Evolutionary conservation across 768 basidiomycete genomes (phyloP), one percentile per base, ranked within the genome.

Genomic region (Macrolepiota fuliginosa): DNA sequence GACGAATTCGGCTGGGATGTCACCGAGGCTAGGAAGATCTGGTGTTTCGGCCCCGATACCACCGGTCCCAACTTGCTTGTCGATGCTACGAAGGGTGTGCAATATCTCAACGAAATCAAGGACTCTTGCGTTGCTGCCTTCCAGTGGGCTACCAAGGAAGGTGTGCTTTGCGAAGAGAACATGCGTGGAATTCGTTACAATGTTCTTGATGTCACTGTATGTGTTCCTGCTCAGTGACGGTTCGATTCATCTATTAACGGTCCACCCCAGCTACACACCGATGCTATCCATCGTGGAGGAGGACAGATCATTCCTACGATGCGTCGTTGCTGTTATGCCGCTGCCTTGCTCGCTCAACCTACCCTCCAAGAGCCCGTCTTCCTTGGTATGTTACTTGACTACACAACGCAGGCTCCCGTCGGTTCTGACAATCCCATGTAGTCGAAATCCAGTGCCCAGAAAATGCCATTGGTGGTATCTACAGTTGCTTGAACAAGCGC

Each of bases 121-220:
- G 97, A 99, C 76, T 98, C 97, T 67, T 97, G 95, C 75, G 86
- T 99, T 74, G 96, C 97, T 68, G 96, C 94, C 51, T 93, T 98
- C 89, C 97, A 98, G 79, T 98, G 96, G 97, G 97, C 97, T 49
- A 92, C 94, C 61, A 98, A 97, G 84, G 96, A 98, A 77, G 94
- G 94, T 84, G 96, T 92, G 68, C 87, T 90, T 70, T 89, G 89
- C 58, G 97, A 98, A 73, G 97, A 99, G 84, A 94, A 91, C 76
- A 96, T 99, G 96, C 94, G 97, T 81, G 96, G 96, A 80, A 84
- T 96, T 70, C 93, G 97, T 65, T 81, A 94, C 81, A 98, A 99
- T 81, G 82, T 98, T 62, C 81, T 96, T 65, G 95, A 97, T 85
- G 96, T 97, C 63, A 95, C 93, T 65, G 94, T 92, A 77, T 65